Evolutionary conservation across 2,329 filamentous ascomycete genomes (phyloP).

Genomic region (Fusarium sp.): DNA sequence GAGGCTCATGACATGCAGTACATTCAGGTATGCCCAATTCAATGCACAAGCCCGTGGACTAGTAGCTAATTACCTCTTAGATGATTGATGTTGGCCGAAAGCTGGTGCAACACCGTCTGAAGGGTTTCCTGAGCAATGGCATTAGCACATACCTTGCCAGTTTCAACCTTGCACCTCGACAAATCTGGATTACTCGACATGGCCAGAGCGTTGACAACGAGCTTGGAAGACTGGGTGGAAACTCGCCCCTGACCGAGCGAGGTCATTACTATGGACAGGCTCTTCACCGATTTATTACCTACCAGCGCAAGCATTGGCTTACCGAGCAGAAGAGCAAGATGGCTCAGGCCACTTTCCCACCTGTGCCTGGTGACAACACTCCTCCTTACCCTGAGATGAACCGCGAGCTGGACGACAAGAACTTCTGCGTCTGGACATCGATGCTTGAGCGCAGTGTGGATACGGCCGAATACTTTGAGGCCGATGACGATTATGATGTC

Average conservation of each 20-base stretch:
- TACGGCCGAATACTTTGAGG: conserved; percentile 86
- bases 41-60: neutral
- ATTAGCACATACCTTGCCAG: conserved; percentile 95
- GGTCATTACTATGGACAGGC: conserved; percentile 81
- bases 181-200: conserved; percentile 98
- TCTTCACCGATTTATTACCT: conserved; percentile 82
- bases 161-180: conserved; percentile 92
- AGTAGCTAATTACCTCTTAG: conserved; percentile 51
- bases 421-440: conserved; percentile 97
- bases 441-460: conserved; percentile 93
- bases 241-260: conserved; percentile 82
- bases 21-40: conserved; percentile 67
- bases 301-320: conserved; percentile 82
- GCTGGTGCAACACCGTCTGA: conserved; percentile 86
- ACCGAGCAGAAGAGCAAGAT: conserved; percentile 80
- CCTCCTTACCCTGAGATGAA: conserved; percentile 90
- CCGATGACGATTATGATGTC: conserved; percentile 91
- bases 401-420: conserved; percentile 76
- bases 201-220: conserved; percentile 91
- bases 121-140: conserved; percentile 89
- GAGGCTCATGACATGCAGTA: conserved; percentile 92
- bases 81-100: conserved; percentile 98
- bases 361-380: conserved; percentile 86
- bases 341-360: conserved; percentile 82
- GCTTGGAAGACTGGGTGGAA: conserved; percentile 86